A percentile compares a stretch with the other conserved stretches of the same genome.
These are phyloP conservation scores for Phytophthora aleatoria DNA, from an alignment of 352 stramenopile genomes.

Conservation along the genomic window DNA sequence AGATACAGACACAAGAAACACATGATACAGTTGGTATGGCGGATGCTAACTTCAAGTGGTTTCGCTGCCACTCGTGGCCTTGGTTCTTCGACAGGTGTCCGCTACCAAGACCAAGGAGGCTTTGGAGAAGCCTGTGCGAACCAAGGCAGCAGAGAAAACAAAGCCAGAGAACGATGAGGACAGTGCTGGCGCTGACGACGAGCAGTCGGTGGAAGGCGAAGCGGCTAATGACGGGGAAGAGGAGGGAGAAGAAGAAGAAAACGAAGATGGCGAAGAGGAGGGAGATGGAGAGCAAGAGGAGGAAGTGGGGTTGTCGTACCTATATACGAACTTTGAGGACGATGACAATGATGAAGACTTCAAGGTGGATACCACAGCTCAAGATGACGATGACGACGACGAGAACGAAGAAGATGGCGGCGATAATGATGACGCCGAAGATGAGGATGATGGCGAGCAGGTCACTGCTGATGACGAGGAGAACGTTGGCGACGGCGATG, in stretches of 20 bases:
- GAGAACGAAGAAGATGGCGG: constrained; percentile 40
- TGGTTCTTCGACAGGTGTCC: constrained; percentile 23
- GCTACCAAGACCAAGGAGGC: constrained; percentile 21
- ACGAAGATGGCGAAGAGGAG: constrained; percentile 7
- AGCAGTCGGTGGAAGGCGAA: constrained; percentile 45
- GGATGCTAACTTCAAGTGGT: constrained; percentile 24
- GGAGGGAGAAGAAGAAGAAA: constrained; percentile 35
- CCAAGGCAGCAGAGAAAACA: constrained; percentile 33
- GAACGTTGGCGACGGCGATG: constrained; percentile 34
- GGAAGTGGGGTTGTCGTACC: constrained; percentile 63
- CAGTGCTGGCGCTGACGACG: constrained; percentile 31
- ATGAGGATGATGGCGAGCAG: constrained; percentile 25
- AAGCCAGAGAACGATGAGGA: constrained; percentile 38
- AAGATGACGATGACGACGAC: constrained; percentile 59
- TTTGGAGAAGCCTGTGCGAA: constrained; percentile 9
- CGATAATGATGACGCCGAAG: constrained; percentile 28
- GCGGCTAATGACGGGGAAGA: constrained; percentile 35
- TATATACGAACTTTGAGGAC: constrained; percentile 73
- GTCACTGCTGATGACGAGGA: constrained; percentile 49
- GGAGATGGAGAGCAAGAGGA: constrained; percentile 38
- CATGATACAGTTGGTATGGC: constrained; percentile 8
- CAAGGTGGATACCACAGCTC: constrained; percentile 27
- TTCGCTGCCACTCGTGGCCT: constrained; percentile 11
- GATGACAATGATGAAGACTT: constrained; percentile 52
- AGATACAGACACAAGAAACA: neutral